phyloP scores from a whole-genome alignment of 1,139 yeast genomes.

The Suhomyces wounanorum region DNA sequence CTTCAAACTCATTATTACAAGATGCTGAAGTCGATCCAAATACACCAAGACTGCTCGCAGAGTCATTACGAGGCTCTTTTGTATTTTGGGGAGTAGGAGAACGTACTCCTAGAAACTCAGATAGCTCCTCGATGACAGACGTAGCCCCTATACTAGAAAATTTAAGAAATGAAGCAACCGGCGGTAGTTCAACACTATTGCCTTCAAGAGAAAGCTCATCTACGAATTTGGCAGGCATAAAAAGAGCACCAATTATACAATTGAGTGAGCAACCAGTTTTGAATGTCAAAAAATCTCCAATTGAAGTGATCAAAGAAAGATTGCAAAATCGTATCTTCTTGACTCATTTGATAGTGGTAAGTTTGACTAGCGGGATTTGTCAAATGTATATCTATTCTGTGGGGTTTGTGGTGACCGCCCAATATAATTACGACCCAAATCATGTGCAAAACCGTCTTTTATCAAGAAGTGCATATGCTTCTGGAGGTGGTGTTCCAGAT shows the following conservation, averaged over 20 bases:
- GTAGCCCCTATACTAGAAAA: constrained; percentile 17
- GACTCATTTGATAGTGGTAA: constrained; percentile 37
- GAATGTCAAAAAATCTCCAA: constrained; percentile 19
- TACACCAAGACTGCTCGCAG: constrained; percentile 7
- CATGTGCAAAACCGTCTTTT: constrained; percentile 3
- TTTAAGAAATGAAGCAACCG: constrained; percentile 15
- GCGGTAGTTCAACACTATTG: not conserved
- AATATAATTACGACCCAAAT: constrained; percentile 28
- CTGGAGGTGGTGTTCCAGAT: constrained; percentile 15
- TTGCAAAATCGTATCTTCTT: constrained; percentile 31
- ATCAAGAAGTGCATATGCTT: constrained; percentile 4
- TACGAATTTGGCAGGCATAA: constrained; percentile 7
- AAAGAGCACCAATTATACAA: constrained; percentile 1
- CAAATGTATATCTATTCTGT: constrained; percentile 49
- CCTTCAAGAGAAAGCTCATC: constrained; percentile 20
- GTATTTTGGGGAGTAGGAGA: constrained; percentile 43
- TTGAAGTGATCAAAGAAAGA: constrained; percentile 27
- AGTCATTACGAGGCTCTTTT: constrained; percentile 36
- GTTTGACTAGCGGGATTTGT: constrained; percentile 40
- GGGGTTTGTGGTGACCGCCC: constrained; percentile 48
- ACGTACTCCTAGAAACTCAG: constrained; percentile 29
- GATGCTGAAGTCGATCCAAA: constrained; percentile 2
- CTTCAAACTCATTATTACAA: constrained; percentile 7
- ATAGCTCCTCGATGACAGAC: constrained; percentile 20
- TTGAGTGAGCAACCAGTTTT: not conserved